Evolutionary conservation across 768 basidiomycete species (phyloP), one percentile per base, ranked within the genome.

Genomic region (Rhodosporidiobolus sp.): DNA sequence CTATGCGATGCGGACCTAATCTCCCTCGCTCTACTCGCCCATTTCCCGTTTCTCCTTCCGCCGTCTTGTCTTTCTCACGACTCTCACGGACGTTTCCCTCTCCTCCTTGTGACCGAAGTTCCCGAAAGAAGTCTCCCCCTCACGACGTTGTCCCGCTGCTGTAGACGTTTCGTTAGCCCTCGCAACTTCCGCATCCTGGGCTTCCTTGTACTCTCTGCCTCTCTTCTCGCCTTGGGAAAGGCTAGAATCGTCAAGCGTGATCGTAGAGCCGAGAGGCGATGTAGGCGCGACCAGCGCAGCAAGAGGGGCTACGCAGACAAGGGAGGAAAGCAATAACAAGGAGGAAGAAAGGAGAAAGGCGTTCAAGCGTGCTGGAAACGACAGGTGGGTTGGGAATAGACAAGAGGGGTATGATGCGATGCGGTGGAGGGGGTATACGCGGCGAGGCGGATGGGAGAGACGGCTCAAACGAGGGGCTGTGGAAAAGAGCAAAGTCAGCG

Each of bases 1-100:
- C 67, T 81, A 79, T 62, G 73, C 76, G 5, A 69, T 68, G 28
- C 70, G 70, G 24, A 57, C 55, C 30, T 66, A 38, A 28, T 30
- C 30, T 34, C 26, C 7, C 20, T 28, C 26, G n/a, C n/a, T n/a
- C n/a, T n/a, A n/a, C n/a, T n/a, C n/a, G n/a, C n/a, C n/a, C n/a
- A n/a, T n/a, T 14, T 49, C 22, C n/a, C 62, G 43, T 3, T 38
- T 4, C n/a, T 35, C 63, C 52, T n/a, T 38, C 34, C 26, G 24
- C 12, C n/a, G 2, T 28, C 34, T 54, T 24, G 16, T 24, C n/a
- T 17, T 49, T 17, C 24, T 19, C 48, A 49, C 48, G 48, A 6
- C 19, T 17, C 24, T 19, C 48, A 49, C 48, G 48, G 17, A 49
- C 24, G 32, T 54, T 45, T 16, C 60, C 9, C 28, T 28, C 43